Conservation (phyloP, 148 eudicot species). For the Amaranthus palmeri region DNA sequence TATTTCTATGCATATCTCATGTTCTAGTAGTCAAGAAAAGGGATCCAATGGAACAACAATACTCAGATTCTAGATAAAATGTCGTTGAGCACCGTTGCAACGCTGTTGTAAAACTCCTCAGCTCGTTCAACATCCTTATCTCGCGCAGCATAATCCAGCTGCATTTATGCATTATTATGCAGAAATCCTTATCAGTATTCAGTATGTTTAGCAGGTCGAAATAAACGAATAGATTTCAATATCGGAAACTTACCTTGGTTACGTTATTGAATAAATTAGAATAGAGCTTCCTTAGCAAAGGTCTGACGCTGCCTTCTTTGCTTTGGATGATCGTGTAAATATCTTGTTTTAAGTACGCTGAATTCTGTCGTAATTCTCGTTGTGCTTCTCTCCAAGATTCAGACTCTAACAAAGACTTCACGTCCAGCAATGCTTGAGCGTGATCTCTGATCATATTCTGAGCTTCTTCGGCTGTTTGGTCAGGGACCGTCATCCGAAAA, state of each 20-base stretch:
- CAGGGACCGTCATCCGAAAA: slow-evolving; percentile 56
- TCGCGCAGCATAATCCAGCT: slow-evolving; percentile 64
- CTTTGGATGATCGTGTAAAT: slow-evolving; percentile 54
- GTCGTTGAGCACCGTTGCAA: slow-evolving; percentile 36
- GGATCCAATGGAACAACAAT: neutral
- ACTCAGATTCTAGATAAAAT: slow-evolving; percentile 36
- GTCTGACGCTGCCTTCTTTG: slow-evolving; percentile 41
- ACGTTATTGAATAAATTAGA: slow-evolving; percentile 52
- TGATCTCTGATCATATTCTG: slow-evolving; percentile 36
- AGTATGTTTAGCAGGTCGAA: neutral
- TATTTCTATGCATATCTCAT: neutral
- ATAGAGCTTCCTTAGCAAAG: slow-evolving; percentile 47
- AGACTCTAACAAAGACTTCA: slow-evolving; percentile 36
- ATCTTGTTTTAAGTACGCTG: slow-evolving; percentile 50
- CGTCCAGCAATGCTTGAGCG: slow-evolving; percentile 35
- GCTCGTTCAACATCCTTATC: slow-evolving; percentile 44
- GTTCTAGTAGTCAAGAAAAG: neutral
- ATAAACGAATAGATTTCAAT: neutral
- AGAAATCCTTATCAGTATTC: neutral
- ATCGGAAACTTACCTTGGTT: slow-evolving; percentile 23
- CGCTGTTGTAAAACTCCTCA: slow-evolving; percentile 35
- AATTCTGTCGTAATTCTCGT: slow-evolving; percentile 34
- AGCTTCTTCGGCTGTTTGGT: slow-evolving; percentile 59
- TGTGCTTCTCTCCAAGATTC: slow-evolving; percentile 57
- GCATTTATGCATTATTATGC: neutral